These are phyloP conservation scores for Yarrowia alimentaria DNA, from an alignment of 805 yeast genomes.

Conservation along the genomic window DNA sequence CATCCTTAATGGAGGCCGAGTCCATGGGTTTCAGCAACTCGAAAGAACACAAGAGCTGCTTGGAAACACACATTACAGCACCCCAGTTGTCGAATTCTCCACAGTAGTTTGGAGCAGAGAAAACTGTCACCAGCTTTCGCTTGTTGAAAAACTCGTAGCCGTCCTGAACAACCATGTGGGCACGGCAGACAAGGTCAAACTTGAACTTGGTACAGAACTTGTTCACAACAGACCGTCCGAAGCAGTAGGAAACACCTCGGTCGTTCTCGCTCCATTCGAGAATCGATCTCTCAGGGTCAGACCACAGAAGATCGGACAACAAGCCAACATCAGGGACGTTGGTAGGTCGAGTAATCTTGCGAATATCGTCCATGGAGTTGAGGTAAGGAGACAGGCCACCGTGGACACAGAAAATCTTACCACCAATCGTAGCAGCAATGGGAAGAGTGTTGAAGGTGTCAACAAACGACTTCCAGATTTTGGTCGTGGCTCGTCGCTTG, in stretches of 20 bases:
- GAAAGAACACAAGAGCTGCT: slow-evolving; percentile 82
- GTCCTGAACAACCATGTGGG: slow-evolving; percentile 79
- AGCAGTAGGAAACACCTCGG: slow-evolving; percentile 73
- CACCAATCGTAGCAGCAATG: slow-evolving; percentile 87
- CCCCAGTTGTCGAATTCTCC: slow-evolving; percentile 88
- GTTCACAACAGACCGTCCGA: slow-evolving; percentile 67
- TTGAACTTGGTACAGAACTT: slow-evolving; percentile 66
- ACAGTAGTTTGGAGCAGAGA: slow-evolving; percentile 68
- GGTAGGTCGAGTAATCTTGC: slow-evolving; percentile 68
- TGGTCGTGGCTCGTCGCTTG: slow-evolving; percentile 81
- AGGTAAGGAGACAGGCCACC: slow-evolving; percentile 74
- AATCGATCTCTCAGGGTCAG: slow-evolving; percentile 72
- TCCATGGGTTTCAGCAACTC: slow-evolving; percentile 74
- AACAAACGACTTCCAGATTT: slow-evolving; percentile 84
- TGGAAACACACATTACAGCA: slow-evolving; percentile 92
- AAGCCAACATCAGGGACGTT: slow-evolving; percentile 77
- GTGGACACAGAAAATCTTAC: slow-evolving; percentile 83
- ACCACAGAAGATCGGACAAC: slow-evolving; percentile 70
- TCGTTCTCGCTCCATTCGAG: slow-evolving; percentile 81
- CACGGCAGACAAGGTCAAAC: slow-evolving; percentile 72
- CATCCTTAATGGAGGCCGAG: slow-evolving; percentile 23
- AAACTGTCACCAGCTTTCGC: slow-evolving; percentile 64
- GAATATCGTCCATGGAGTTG: slow-evolving; percentile 66
- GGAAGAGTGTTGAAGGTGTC: slow-evolving; percentile 93
- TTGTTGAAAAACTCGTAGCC: slow-evolving; percentile 70